These are phyloP conservation scores for Benincasa hispida DNA, from an alignment of 306 rosid species.

Conservation along the genomic window DNA sequence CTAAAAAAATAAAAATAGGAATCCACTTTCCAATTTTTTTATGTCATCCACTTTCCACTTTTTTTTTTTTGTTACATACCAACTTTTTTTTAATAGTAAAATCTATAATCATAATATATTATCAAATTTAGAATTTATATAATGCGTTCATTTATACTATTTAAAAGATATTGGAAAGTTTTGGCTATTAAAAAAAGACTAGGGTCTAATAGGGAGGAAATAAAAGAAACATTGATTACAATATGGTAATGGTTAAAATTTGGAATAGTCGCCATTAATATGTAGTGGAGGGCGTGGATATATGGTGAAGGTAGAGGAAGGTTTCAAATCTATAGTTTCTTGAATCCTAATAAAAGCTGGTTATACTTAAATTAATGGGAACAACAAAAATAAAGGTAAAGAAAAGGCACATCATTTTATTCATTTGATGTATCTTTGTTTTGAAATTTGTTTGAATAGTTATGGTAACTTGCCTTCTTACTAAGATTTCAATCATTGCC, in stretches of 20 bases:
- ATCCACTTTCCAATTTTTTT: too few species aligned
- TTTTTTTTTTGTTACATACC: too few species aligned
- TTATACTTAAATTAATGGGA: background rate
- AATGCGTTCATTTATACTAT: too few species aligned
- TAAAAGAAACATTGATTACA: background rate
- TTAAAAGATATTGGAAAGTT: background rate
- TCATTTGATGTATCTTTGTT: background rate
- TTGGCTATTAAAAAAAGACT: background rate
- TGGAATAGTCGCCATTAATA: background rate
- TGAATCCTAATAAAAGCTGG: background rate
- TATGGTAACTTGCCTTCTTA: constrained; percentile 4
- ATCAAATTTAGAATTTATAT: too few species aligned
- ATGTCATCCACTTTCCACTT: too few species aligned
- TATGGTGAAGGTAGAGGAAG: background rate
- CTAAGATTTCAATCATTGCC: background rate
- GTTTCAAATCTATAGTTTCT: background rate
- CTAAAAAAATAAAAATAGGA: too few species aligned
- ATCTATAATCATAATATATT: too few species aligned
- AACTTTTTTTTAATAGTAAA: too few species aligned
- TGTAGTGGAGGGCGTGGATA: background rate
- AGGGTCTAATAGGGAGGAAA: background rate
- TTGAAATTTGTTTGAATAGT: background rate
- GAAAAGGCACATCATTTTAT: background rate
- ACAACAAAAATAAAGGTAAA: background rate
- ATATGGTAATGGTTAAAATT: background rate